Evolutionary conservation across 2,329 filamentous ascomycete species (phyloP).

Genomic region (Microdochium bolleyi): DNA sequence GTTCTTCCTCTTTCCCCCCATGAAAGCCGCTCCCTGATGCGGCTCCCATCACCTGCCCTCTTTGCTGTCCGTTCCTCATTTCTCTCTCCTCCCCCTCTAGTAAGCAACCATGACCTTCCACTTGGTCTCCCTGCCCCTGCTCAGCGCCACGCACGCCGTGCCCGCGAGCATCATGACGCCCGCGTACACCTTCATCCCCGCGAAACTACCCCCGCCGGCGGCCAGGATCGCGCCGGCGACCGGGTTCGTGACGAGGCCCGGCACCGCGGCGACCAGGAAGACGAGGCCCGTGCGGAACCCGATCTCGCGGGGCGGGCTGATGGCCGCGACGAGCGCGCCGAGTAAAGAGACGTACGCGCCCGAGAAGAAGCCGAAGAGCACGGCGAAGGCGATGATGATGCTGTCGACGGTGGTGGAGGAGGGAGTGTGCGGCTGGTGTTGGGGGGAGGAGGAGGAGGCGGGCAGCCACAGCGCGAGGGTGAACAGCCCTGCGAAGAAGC

Average conservation of each 20-base stretch:
- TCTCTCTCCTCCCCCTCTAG: too few species aligned
- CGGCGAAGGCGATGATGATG: background rate
- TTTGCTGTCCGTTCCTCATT: too few species aligned
- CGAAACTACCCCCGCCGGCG: background rate
- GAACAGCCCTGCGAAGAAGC: background rate
- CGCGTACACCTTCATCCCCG: background rate
- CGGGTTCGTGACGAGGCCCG: background rate
- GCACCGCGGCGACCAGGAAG: background rate
- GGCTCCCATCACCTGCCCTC: too few species aligned
- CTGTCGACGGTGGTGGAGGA: background rate
- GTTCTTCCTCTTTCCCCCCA: too few species aligned
- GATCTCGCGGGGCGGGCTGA: background rate
- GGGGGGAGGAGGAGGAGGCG: background rate
- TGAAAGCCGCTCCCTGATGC: too few species aligned
- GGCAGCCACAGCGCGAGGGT: background rate
- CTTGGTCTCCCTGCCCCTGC: background rate
- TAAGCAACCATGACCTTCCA: background rate
- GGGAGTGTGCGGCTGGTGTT: background rate
- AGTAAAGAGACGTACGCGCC: background rate
- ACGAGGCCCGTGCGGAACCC: background rate
- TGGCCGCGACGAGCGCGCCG: background rate
- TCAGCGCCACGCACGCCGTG: background rate
- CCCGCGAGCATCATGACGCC: background rate
- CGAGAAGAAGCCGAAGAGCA: background rate
- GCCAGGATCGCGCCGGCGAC: background rate